Evolutionary conservation across 2,329 filamentous ascomycete genomes (phyloP).

Genomic region (Botryotinia globosa): DNA sequence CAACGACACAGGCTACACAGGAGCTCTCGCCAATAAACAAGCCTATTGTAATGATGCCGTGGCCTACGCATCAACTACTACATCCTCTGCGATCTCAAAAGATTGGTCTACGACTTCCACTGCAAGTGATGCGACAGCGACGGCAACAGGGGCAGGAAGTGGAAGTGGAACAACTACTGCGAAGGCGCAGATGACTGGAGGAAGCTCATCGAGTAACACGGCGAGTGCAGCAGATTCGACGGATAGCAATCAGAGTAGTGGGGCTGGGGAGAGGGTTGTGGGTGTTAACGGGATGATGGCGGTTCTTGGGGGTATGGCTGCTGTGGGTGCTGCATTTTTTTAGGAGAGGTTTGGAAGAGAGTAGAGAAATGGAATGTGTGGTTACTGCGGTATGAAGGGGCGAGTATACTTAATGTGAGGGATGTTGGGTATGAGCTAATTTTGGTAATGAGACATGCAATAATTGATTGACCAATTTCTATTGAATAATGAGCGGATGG

Average conservation of each 20-base stretch:
- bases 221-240: conserved; percentile 21
- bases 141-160: conserved; percentile 12
- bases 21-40: conserved; percentile 23
- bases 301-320: background rate
- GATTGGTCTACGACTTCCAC: conserved; percentile 22
- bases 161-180: conserved; percentile 15
- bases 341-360: background rate
- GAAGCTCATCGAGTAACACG: background rate
- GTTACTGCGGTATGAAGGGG: background rate
- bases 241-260: background rate
- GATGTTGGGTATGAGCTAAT: background rate
- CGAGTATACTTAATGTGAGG: no score
- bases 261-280: background rate
- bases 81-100: conserved; percentile 26
- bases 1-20: conserved; percentile 40
- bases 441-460: background rate
- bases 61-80: conserved; percentile 26
- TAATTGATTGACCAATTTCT: background rate
- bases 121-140: conserved; percentile 3
- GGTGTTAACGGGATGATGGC: background rate
- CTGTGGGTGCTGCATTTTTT: background rate
- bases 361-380: no score
- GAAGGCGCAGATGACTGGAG: conserved; percentile 18
- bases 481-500: background rate
- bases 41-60: conserved; percentile 34